Base-by-base conservation (phyloP, 805 yeast species). In the Ogataea nonfermentans region DNA sequence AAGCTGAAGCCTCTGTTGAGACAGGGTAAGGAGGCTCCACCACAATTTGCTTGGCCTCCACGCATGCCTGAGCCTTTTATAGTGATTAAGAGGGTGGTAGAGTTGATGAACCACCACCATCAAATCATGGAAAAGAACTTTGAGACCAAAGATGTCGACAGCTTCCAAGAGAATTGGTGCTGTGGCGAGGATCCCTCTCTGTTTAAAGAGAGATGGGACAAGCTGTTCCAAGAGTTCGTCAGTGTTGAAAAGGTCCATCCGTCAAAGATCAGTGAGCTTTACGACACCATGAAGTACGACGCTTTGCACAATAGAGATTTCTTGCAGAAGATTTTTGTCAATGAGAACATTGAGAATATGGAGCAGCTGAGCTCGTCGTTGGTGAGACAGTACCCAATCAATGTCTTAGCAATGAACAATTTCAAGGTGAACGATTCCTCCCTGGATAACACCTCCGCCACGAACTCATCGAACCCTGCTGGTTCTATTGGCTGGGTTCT, bases 41-140 rank as follows among this genome's bases (percentile, higher is more conserved):
- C 95, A 0, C 96, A 93, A 57, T 93, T 93, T 63, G 86, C 99
- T 0, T 93, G 99, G 99, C 99, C 99, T 1, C 86, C 93, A 13
- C 88, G 88, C 59, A 89, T 93, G 86, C 98, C 99, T 0, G 95
- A 93, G 58, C 99, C 99, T 2, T 91, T 88, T 57, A 78, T 81
- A 34, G 99, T 93, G 11, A 86, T 95, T 53, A 86, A 88, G 57
- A 72, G 96, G 47, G 99, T 93, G 19, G 95, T 93, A 29, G 96
- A 89, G 55, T 71, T 93, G 55, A 91, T 93, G 98, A 88, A 81
- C 61, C 89, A 84, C 63, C 97, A 93, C 60, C 80, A 80, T 27
- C 76, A 73, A 51, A 78, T 93, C 37, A 80, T 93, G 95, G 82
- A 80, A 40, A 76, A 81, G 62, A 90, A 90, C 57, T 88, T 82